Conservation (phyloP, 192 early-diverging fungal species). For the Funneliformis geosporum region DNA sequence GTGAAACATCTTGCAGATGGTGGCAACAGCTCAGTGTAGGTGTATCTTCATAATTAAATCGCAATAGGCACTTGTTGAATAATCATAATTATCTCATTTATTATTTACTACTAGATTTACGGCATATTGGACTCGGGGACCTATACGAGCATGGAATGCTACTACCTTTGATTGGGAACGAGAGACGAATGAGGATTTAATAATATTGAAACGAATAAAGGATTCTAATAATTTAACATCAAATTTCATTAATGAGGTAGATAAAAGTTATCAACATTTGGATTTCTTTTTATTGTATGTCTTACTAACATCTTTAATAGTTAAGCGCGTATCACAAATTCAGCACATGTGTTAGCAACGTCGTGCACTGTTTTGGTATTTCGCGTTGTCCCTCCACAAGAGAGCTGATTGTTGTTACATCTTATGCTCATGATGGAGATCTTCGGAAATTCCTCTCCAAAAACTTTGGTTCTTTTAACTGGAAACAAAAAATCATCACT, state of each 20-base stretch:
- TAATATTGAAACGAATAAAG: neutral
- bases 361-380: constrained; percentile 1
- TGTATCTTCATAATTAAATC: no score
- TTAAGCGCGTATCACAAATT: constrained; percentile 13
- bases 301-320: neutral
- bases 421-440: constrained; percentile 11
- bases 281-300: neutral
- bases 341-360: neutral
- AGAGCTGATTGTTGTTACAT: neutral
- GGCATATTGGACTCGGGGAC: neutral
- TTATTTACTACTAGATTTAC: neutral
- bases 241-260: neutral
- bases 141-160: neutral
- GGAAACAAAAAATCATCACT: neutral
- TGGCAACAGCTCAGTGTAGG: constrained; percentile 13
- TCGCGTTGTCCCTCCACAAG: neutral
- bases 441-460: neutral
- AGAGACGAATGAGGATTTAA: neutral
- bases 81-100: neutral
- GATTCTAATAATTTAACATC: neutral
- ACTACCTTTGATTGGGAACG: neutral
- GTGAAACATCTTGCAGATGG: constrained; percentile 17
- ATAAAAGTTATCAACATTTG: neutral
- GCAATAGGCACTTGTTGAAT: no score
- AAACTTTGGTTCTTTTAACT: constrained; percentile 3